Base-by-base conservation (phyloP, 345 rosid species). In the Dipteronia sinensis region DNA sequence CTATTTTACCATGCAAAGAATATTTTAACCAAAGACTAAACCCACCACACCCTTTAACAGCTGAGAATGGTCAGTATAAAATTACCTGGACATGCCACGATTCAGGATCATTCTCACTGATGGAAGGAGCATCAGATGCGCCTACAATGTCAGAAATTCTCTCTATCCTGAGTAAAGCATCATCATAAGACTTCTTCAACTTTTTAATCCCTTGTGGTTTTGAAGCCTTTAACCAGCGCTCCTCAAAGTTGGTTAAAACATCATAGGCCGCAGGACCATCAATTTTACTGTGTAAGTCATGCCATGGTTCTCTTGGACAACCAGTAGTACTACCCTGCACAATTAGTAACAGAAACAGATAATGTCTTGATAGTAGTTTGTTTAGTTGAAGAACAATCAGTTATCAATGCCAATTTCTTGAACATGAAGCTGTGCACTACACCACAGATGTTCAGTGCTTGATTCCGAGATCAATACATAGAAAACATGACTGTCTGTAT, bases 261-360 rank as follows among this genome's bases (percentile, higher is more conserved):
- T 95, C 99, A 77, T 95, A 95, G 10, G 99, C 99, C 62, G 98
- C 99, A 69, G 99, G 98, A 71, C 98, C 98, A 87, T 93, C 97
- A 80, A 95, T 92, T 87, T 67, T 91, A 75, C 89, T 62, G 88
- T 95, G 99, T 88, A 95, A 77, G 87, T 95, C 99, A 86, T 95
- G 99, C 99, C 99, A 95, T 29, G 98, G 93, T 80, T 93, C 98
- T 84, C 99, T 86, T 66, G 97, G 97, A 72, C 94, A 89, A 64
- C 97, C 96, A n/a, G 83, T 77, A 44, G 83, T 71, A 79, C 70
- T 85, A 73, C 94, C 97, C 99, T 95, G 82, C 63, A 59, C 82
- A 79, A 65, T 71, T 20, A 77, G 74, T 44, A 78, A 31, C 40
- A 61, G 31, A 49, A 59, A 65, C 74, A 23, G 72, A 77, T 51